A percentile compares a stretch with the other conserved stretches of the same genome.
Evolutionary conservation across 2,329 filamentous ascomycete genomes (phyloP).

Genomic region (Neocatenulostroma microsporum): DNA sequence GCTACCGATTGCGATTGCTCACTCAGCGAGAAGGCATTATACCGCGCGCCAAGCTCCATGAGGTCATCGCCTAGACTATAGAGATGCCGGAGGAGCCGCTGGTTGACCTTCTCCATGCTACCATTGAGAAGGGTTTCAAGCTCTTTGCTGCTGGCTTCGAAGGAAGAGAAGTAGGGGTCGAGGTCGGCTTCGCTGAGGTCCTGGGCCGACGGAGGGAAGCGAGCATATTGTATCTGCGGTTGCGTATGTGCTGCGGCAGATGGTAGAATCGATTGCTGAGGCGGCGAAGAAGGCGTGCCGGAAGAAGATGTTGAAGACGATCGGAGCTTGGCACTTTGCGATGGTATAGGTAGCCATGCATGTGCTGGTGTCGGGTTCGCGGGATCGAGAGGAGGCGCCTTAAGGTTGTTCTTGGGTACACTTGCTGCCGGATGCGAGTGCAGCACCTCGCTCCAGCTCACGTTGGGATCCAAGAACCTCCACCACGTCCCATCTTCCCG

Average conservation of each 20-base stretch:
- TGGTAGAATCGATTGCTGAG: conserved; percentile 41
- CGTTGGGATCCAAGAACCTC: conserved; percentile 95
- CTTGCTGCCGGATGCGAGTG: conserved; percentile 83
- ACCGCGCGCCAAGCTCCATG: conserved; percentile 87
- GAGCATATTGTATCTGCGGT: conserved; percentile 59
- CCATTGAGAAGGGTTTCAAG: conserved; percentile 81
- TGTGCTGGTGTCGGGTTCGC: conserved; percentile 88
- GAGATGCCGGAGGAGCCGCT: conserved; percentile 77
- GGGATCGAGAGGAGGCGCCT: conserved; percentile 88
- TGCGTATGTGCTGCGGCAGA: conserved; percentile 50
- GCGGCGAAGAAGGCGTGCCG: conserved; percentile 50
- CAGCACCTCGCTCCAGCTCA: conserved; percentile 94
- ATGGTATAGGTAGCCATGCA: conserved; percentile 76
- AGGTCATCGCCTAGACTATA: conserved; percentile 78
- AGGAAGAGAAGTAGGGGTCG: conserved; percentile 92
- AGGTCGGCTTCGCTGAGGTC: conserved; percentile 79
- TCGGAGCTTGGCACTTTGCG: conserved; percentile 77
- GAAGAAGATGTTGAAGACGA: conserved; percentile 41
- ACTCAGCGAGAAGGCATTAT: conserved; percentile 92
- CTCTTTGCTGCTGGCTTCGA: conserved; percentile 85
- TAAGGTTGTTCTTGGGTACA: conserved; percentile 87
- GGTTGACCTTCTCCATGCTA: conserved; percentile 94
- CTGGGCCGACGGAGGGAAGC: conserved; percentile 73
- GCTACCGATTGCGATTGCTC: conserved; percentile 84
- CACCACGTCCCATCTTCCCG: conserved; percentile 93